Base-by-base conservation (phyloP, 2,329 filamentous ascomycete genomes). In the Myriangium duriaei region DNA sequence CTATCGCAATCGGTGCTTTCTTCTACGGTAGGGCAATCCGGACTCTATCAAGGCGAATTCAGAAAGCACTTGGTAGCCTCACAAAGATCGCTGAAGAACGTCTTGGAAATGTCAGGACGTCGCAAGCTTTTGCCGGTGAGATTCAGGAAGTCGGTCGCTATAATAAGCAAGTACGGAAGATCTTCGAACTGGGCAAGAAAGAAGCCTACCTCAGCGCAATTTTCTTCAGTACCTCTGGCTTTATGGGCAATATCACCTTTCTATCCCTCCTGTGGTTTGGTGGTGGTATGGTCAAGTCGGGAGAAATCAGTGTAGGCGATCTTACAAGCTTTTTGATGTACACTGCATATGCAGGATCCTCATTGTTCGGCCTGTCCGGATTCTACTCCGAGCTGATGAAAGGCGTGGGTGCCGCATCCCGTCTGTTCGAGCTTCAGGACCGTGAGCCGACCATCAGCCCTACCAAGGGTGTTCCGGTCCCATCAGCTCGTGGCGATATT, bases 351-450 rank as follows among this genome's bases (percentile, higher is more conserved):
- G 76, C 76, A 37, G 76, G 76, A 12, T 91, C 83, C 34, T 93
- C 84, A 60, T 73, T 98, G 46, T 94, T 96, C 49, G 91, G 91
- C 3, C 68, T 98, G 2, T 94, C 86, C 3, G 85, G 83, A 40
- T 98, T 98, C 63, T 98, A 95, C 61, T 94, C 87, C 0, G 91
- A 98, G 57, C 70, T 98, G 44, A 98, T 98, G 91, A 98, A 98
- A 60, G 92, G 92, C 30, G 88, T 94, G 3, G 91, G 92, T 51
- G 91, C 91, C 30, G 91, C 91, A n/a, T 93, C 81, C 52, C 81
- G 91, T 43, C 69, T 98, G 1, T 98, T 98, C 53, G 91, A 98
- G 55, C 72, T 98, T 4, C 87, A 96, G 56, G 91, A 98, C 57
- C 79, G 91, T 45, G 68, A 83, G 42, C 82, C 87, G 0, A 80